Evolutionary conservation across 495 filamentous ascomycete genomes (phyloP).

Genomic region (Pseudomonodictys pantanalensis): DNA sequence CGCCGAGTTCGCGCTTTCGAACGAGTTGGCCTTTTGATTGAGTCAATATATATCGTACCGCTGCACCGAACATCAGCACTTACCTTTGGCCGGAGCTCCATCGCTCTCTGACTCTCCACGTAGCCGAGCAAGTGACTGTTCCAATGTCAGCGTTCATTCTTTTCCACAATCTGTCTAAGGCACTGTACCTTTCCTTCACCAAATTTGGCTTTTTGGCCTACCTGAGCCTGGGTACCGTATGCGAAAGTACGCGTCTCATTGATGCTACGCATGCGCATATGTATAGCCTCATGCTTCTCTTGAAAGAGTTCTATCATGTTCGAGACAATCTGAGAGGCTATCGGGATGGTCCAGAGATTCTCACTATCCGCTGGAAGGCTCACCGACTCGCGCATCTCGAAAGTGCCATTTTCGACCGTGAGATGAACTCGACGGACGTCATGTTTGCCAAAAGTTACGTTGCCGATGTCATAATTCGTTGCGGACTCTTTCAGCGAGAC

Average conservation of each 20-base stretch:
- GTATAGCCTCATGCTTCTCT: conserved; percentile 10
- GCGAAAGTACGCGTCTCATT: conserved; percentile 1
- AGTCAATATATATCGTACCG: background rate
- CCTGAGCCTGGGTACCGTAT: background rate
- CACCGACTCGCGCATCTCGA: background rate
- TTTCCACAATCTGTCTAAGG: background rate
- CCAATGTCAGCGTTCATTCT: background rate
- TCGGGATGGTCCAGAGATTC: background rate
- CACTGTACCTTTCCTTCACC: conserved; percentile 1
- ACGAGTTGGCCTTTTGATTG: background rate
- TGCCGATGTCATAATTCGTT: conserved; percentile 5
- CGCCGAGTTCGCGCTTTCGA: background rate
- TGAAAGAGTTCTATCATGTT: background rate
- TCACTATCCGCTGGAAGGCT: background rate
- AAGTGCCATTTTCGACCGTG: background rate
- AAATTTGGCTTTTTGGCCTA: background rate
- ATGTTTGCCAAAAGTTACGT: conserved; percentile 3
- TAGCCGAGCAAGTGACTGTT: background rate
- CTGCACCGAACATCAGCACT: background rate
- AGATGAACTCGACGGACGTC: background rate
- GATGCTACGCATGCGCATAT: background rate
- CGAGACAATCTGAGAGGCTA: background rate
- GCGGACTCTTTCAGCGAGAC: conserved; percentile 6
- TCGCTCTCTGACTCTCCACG: background rate
- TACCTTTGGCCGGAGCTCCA: background rate